Percentiles rank a stretch among this genome's conserved stretches.
phyloP scores from a whole-genome alignment of 202 grass and related monocot genomes.

The Saccharum hybrid region DNA sequence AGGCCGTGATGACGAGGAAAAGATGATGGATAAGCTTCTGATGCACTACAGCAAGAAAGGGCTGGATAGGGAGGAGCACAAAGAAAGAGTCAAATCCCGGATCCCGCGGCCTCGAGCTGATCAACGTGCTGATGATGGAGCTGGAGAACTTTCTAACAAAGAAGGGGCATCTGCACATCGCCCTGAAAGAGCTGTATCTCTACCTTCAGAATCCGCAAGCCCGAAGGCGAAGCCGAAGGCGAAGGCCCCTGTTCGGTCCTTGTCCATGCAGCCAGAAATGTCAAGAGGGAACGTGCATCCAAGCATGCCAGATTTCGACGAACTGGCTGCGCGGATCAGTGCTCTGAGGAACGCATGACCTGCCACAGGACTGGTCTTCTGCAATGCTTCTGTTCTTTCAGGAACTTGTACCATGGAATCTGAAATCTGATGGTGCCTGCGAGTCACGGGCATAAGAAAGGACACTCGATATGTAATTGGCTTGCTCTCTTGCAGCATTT shows the following conservation, averaged over 20 bases:
- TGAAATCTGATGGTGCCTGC: constrained; percentile 15
- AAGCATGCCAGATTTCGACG: constrained; percentile 80
- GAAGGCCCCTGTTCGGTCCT: constrained; percentile 45
- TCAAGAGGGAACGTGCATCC: constrained; percentile 68
- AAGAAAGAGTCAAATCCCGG: constrained; percentile 52
- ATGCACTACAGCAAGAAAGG: constrained; percentile 85
- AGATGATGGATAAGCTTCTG: constrained; percentile 78
- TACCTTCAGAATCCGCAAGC: constrained; percentile 52
- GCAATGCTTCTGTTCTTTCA: constrained; percentile 10
- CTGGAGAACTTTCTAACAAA: constrained; percentile 14
- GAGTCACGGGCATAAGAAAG: background rate
- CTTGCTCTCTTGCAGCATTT: constrained; percentile 11
- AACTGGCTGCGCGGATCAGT: constrained; percentile 68
- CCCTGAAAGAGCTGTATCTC: constrained; percentile 56
- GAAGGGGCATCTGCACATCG: background rate
- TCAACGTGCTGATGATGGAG: constrained; percentile 31
- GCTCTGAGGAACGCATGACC: constrained; percentile 61
- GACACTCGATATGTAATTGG: constrained; percentile 1
- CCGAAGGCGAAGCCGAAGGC: background rate
- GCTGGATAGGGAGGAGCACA: constrained; percentile 46
- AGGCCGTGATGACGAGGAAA: constrained; percentile 68
- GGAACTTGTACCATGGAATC: background rate
- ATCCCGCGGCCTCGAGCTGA: constrained; percentile 42
- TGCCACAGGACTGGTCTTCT: background rate
- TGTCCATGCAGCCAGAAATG: constrained; percentile 71